phyloP scores from a whole-genome alignment of 2,329 filamentous ascomycete species.

The Pestalotiopsis sp. region DNA sequence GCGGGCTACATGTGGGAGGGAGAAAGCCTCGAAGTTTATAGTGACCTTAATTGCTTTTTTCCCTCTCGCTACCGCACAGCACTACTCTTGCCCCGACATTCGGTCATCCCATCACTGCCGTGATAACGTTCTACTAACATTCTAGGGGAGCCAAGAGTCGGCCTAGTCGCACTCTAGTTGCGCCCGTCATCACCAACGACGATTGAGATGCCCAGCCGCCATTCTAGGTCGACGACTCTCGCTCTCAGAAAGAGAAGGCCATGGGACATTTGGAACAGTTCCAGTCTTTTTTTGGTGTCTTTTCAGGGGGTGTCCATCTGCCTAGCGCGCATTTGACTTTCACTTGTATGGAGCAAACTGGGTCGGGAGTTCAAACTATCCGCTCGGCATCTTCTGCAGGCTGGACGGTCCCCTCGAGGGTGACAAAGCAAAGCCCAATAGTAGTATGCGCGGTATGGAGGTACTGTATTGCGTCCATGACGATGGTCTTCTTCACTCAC shows the following conservation, averaged over 20 bases:
- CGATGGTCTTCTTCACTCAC: not conserved
- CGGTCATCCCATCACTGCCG: not conserved
- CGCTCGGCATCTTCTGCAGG: slow-evolving; percentile 5
- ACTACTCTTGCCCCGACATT: not conserved
- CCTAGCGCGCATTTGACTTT: slow-evolving; percentile 7
- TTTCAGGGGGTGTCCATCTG: slow-evolving; percentile 1
- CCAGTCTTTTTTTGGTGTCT: slow-evolving; percentile 9
- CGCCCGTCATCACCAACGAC: not conserved
- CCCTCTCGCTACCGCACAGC: not conserved
- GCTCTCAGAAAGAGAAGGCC: not conserved
- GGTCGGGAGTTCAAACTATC: slow-evolving; percentile 12
- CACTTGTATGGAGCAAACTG: not conserved
- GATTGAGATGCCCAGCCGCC: not conserved
- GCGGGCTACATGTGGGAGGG: not conserved
- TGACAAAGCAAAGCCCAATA: not conserved
- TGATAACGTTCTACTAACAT: not conserved
- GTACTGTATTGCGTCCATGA: not conserved
- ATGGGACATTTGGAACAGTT: slow-evolving; percentile 2
- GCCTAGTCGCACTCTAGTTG: not conserved
- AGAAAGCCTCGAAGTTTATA: not conserved
- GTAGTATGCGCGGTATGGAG: not conserved
- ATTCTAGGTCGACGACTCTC: not conserved
- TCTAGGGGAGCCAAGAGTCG: not conserved
- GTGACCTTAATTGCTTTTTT: not conserved
- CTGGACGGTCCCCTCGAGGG: not conserved